These are phyloP conservation scores for Thalia dealbata DNA, from an alignment of 176 grass and related monocot species.

Conservation along the genomic window DNA sequence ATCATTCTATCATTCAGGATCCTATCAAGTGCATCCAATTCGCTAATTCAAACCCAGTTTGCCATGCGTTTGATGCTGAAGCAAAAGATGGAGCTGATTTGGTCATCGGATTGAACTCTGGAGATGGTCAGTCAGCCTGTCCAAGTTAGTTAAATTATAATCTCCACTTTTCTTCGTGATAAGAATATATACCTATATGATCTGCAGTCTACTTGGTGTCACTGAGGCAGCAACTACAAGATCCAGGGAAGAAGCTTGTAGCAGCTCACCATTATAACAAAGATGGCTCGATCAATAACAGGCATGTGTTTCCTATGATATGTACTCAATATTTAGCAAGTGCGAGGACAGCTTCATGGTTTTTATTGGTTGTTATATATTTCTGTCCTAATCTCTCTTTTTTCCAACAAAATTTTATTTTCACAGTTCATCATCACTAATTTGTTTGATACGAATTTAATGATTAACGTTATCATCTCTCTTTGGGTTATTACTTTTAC, in stretches of 20 bases:
- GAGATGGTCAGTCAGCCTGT: constrained; percentile 56
- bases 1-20: constrained; percentile 34
- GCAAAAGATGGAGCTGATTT: constrained; percentile 84
- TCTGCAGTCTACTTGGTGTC: constrained; percentile 78
- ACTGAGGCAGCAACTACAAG: constrained; percentile 92
- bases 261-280: constrained; percentile 86
- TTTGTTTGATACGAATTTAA: background rate
- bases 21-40: constrained; percentile 88
- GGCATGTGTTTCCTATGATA: constrained; percentile 36
- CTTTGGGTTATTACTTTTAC: background rate
- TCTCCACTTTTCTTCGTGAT: background rate
- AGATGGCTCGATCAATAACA: constrained; percentile 68
- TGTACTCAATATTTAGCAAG: background rate
- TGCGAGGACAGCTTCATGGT: background rate
- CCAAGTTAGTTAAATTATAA: background rate
- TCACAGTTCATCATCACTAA: too few species aligned
- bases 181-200: constrained; percentile 17
- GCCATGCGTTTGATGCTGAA: constrained; percentile 90
- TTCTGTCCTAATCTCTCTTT: too few species aligned
- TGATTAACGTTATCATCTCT: background rate
- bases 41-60: constrained; percentile 60
- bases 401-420: too few species aligned
- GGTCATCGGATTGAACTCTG: constrained; percentile 62
- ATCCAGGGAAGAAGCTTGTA: constrained; percentile 73
- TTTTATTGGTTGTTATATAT: background rate